Base-by-base conservation (phyloP, 306 rosid genomes). In the Rubus idaeus region DNA sequence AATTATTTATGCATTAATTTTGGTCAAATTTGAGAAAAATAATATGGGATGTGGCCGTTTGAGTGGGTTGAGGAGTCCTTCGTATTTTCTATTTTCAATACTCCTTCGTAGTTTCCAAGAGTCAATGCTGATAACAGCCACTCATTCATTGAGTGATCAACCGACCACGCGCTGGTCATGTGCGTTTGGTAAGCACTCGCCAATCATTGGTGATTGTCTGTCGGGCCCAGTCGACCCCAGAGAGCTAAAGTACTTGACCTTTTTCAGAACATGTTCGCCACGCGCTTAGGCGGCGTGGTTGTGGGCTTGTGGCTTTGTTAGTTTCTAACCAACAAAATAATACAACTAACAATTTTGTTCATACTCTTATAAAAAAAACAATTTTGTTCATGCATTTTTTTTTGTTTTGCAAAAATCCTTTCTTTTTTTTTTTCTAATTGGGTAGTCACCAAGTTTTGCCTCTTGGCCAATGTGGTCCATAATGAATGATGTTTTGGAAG, bases 81-180 rank as follows among this genome's bases (percentile, higher is more conserved):
- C 23, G 26, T 64, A 10, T 62, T 3, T 62, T 3, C 68, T 64
- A 10, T 62, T 3, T 62, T 3, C 68, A 13, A 39, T 16, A 17
- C 70, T 64, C 70, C 70, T 64, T 64, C 70, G 69, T 21, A 64
- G 47, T 39, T 61, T 39, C 70, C 49, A 64, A 64, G 70, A 64
- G 70, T 39, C 70, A 40, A 64, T 37, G 47, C 13, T 40, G 0
- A 7, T 11, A 64, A 35, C 12, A 64, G 47, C 47, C 70, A 64
- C 47, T 64, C 47, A 64, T 1, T 30, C 2, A 1, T 23, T 26
- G 10, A 26, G 18, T 4, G 18, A 1, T 30, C 2, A 0, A 35
- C 42, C 4, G 20, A 35, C 44, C 68, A 62, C 68, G 68, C 44
- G 68, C 68, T 0, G 0, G 44, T 13, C 10, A 35, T 12, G 44